phyloP scores from a whole-genome alignment of 1,284 basidiomycete species.

The Trichosporon coremiiforme region DNA sequence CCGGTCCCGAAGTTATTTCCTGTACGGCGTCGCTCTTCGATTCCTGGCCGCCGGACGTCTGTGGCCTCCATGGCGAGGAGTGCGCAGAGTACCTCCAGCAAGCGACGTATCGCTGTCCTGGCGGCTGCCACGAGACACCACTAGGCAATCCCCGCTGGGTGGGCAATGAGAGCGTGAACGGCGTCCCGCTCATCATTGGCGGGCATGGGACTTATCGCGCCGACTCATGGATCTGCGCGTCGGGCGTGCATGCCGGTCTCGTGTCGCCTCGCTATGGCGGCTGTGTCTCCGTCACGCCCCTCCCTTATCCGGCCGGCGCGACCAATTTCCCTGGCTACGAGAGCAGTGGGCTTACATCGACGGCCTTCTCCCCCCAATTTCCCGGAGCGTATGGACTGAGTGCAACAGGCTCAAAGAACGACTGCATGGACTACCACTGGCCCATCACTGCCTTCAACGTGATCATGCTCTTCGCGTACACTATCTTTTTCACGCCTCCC shows the following conservation, averaged over 20 bases:
- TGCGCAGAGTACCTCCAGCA: constrained; percentile 36
- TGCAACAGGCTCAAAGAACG: background rate
- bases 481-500: constrained; percentile 41
- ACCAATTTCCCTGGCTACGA: constrained; percentile 33
- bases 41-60: constrained; percentile 50
- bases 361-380: constrained; percentile 38
- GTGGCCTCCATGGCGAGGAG: constrained; percentile 41
- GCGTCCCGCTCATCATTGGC: constrained; percentile 47
- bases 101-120: constrained; percentile 44
- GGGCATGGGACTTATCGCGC: constrained; percentile 44
- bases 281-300: constrained; percentile 39
- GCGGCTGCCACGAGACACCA: constrained; percentile 41
- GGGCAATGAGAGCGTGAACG: constrained; percentile 40
- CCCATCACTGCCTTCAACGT: constrained; percentile 47
- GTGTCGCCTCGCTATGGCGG: constrained; percentile 45
- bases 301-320: constrained; percentile 32
- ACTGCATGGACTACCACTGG: constrained; percentile 47
- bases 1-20: constrained; percentile 34
- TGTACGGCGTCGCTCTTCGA: constrained; percentile 45
- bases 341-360: constrained; percentile 35
- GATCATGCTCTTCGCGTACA: constrained; percentile 40
- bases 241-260: constrained; percentile 43
- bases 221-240: constrained; percentile 52
- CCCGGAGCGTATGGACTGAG: constrained; percentile 44
- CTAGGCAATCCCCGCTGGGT: constrained; percentile 51